Evolutionary conservation across 768 basidiomycete species (phyloP).

Genomic region (Lactarius evosmus): DNA sequence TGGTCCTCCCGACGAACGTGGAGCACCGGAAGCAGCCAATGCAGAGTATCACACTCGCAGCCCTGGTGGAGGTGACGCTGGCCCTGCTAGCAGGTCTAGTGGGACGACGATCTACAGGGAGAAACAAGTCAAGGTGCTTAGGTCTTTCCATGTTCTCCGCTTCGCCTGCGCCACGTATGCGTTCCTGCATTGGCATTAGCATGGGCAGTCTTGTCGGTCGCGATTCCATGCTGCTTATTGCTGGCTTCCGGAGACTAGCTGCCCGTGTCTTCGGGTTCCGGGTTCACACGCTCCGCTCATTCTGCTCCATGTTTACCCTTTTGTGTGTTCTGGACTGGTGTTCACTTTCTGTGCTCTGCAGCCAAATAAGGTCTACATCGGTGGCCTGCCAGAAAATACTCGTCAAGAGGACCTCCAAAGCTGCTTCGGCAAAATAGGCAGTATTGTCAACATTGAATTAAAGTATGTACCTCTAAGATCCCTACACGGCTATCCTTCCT

Average conservation of each 20-base stretch:
- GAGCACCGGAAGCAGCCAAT: slow-evolving; percentile 21
- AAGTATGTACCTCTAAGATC: slow-evolving; percentile 54
- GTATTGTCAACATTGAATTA: slow-evolving; percentile 71
- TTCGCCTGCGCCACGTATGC: slow-evolving; percentile 30
- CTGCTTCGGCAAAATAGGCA: slow-evolving; percentile 84
- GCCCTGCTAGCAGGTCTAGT: slow-evolving; percentile 23
- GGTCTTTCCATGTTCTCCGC: slow-evolving; percentile 48
- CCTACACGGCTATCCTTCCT: slow-evolving; percentile 10
- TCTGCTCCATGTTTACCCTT: slow-evolving; percentile 39
- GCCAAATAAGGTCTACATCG: slow-evolving; percentile 93
- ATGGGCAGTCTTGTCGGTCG: slow-evolving; percentile 24
- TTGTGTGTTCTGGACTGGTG: slow-evolving; percentile 50
- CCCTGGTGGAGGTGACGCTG: slow-evolving; percentile 24
- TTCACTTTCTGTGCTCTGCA: slow-evolving; percentile 66
- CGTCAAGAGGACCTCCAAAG: slow-evolving; percentile 80
- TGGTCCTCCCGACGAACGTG: slow-evolving; percentile 28
- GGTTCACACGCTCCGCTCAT: slow-evolving; percentile 44
- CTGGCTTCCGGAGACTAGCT: slow-evolving; percentile 28
- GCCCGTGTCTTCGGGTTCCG: slow-evolving; percentile 37
- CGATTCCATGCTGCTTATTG: slow-evolving; percentile 30
- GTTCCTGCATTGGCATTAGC: slow-evolving; percentile 29
- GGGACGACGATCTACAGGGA: slow-evolving; percentile 44
- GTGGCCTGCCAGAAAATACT: slow-evolving; percentile 84
- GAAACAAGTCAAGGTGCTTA: slow-evolving; percentile 88
- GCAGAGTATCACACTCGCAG: slow-evolving; percentile 28